Percentiles rank a stretch among this genome's conserved stretches.
phyloP scores from a whole-genome alignment of 2,329 filamentous ascomycete genomes.

The Cryphonectria japonica region DNA sequence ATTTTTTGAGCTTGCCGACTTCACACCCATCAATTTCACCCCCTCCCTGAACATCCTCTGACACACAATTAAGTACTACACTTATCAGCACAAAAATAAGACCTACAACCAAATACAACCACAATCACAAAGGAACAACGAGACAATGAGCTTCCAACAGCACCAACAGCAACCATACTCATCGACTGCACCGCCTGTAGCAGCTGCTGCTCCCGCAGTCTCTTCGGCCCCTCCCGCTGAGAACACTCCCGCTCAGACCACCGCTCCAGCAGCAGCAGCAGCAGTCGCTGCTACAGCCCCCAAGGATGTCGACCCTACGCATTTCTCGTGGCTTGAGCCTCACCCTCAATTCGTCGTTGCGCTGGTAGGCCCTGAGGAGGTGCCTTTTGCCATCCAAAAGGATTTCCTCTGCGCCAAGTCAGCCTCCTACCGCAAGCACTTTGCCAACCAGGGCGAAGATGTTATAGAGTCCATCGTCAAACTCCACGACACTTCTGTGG shows the following conservation, averaged over 20 bases:
- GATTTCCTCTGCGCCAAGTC: conserved; percentile 61
- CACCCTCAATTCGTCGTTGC: conserved; percentile 61
- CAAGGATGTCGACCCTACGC: neutral
- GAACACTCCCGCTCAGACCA: neutral
- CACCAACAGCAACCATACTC: neutral
- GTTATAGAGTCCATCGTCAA: conserved; percentile 55
- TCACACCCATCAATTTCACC: neutral
- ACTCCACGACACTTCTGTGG: conserved; percentile 51
- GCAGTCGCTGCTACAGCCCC: too few species aligned
- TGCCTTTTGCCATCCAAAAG: conserved; percentile 61
- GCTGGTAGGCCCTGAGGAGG: conserved; percentile 55
- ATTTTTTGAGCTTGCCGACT: neutral
- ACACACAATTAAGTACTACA: neutral
- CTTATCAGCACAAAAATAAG: neutral
- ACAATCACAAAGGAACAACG: too few species aligned
- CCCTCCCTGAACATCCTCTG: neutral
- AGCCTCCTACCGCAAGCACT: conserved; percentile 51
- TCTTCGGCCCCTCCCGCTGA: neutral
- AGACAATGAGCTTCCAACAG: conserved; percentile 2
- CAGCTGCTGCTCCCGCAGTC: conserved; percentile 1
- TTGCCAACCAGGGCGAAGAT: conserved; percentile 43
- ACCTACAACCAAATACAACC: neutral
- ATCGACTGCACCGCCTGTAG: neutral
- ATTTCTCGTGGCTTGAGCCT: conserved; percentile 42
- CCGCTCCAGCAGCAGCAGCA: neutral